phyloP scores from a whole-genome alignment of 2,329 filamentous ascomycete genomes.

The Trichoderma aggressivum region DNA sequence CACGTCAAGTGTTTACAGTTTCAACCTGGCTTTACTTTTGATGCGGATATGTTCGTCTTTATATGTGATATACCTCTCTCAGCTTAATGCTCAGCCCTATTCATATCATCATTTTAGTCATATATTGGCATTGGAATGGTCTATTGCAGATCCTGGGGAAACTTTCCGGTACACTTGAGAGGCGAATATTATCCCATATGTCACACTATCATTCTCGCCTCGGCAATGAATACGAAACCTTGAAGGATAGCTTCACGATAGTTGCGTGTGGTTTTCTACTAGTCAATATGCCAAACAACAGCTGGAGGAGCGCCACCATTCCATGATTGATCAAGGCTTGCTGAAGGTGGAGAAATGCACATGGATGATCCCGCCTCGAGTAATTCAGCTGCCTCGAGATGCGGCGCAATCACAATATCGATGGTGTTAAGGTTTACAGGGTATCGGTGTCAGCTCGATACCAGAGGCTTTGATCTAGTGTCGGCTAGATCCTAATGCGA shows the following conservation, averaged over 20 bases:
- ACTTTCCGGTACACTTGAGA: not conserved
- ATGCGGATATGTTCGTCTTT: not conserved
- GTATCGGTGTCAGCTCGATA: not conserved
- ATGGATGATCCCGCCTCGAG: not conserved
- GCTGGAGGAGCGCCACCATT: not conserved
- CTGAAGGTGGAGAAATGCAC: not conserved
- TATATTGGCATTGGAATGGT: not conserved
- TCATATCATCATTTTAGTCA: not conserved
- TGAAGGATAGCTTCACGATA: not conserved
- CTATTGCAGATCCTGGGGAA: not conserved
- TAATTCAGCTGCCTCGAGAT: not conserved
- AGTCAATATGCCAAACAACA: not conserved
- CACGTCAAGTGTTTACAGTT: not conserved
- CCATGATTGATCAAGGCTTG: not conserved
- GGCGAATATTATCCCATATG: not conserved
- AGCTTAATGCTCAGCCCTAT: too few species aligned
- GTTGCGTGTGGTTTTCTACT: not conserved
- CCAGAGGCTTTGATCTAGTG: too few species aligned
- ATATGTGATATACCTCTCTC: not conserved
- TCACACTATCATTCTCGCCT: not conserved
- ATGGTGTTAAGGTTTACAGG: not conserved
- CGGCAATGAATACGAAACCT: not conserved
- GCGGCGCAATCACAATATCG: not conserved
- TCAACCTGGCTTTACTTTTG: not conserved
- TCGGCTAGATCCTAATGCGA: not conserved